Evolutionary conservation across 441 rosid genomes (phyloP).

Genomic region (Pelargonium citronellum): DNA sequence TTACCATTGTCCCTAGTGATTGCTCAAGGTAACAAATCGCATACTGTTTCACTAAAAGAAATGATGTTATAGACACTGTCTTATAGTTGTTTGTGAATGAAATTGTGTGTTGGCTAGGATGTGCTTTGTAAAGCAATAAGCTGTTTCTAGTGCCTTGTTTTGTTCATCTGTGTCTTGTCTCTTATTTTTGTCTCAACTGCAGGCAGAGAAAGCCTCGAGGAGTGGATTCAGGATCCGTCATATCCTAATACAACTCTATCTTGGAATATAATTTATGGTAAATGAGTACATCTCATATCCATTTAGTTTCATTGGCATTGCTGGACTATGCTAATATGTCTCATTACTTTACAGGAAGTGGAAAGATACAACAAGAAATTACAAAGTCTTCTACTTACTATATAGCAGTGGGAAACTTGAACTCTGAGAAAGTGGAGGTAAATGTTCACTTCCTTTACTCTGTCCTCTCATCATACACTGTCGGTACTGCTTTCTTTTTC

Average conservation of each 20-base stretch:
- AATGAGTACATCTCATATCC: not conserved
- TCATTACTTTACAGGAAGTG: conserved; percentile 32
- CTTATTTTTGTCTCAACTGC: conserved; percentile 17
- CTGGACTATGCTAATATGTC: conserved; percentile 8
- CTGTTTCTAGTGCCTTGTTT: not conserved
- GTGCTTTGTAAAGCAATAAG: not conserved
- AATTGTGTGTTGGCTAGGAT: not conserved
- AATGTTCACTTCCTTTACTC: not conserved
- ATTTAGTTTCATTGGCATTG: not conserved
- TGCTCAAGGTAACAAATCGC: conserved; percentile 36
- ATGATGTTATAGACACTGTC: not conserved
- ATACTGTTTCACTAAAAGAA: not conserved
- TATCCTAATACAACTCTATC: conserved; percentile 49
- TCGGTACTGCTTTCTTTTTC: too few relatives aligned
- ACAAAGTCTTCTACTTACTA: conserved; percentile 35
- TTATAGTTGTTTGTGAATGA: not conserved
- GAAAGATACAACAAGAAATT: conserved; percentile 41
- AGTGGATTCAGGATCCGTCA: conserved; percentile 55
- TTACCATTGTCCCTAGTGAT: conserved; percentile 43
- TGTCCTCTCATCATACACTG: too few relatives aligned
- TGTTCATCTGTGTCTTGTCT: not conserved
- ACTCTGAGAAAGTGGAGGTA: conserved; percentile 49
- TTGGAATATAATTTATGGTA: conserved; percentile 50
- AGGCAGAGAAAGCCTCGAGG: conserved; percentile 39
- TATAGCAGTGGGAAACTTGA: conserved; percentile 43